phyloP scores from a whole-genome alignment of 352 stramenopile species.

The Phytophthora aleatoria region DNA sequence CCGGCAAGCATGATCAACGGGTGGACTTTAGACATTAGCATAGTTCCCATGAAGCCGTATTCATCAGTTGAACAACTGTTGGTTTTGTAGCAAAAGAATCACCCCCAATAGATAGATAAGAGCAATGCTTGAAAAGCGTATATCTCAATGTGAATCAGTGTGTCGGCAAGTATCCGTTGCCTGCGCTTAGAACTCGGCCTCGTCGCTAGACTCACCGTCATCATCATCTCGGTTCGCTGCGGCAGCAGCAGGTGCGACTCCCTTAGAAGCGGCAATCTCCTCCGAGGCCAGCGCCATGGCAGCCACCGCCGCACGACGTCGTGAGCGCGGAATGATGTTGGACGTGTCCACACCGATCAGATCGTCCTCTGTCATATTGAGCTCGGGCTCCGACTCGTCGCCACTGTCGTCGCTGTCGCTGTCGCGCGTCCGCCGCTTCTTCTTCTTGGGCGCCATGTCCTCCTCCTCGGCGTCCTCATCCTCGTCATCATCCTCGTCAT shows the following conservation, averaged over 20 bases:
- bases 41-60: too few species aligned
- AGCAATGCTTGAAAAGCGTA: constrained; percentile 5
- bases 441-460: constrained; percentile 59
- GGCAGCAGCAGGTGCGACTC: constrained; percentile 15
- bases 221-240: constrained; percentile 35
- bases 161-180: constrained; percentile 6
- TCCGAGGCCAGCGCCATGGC: constrained; percentile 73
- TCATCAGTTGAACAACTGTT: too few species aligned
- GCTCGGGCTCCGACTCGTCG: constrained; percentile 68
- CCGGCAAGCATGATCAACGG: not conserved
- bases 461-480: constrained; percentile 61
- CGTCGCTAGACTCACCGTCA: constrained; percentile 82
- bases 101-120: constrained; percentile 5
- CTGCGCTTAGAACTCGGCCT: constrained; percentile 80
- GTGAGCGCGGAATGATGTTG: constrained; percentile 85
- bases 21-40: too few species aligned
- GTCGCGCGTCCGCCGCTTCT: constrained; percentile 72
- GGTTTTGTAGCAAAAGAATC: not conserved
- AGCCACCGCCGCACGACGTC: constrained; percentile 71
- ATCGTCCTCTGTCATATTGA: constrained; percentile 89
- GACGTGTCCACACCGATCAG: constrained; percentile 83
- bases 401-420: constrained; percentile 65
- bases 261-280: constrained; percentile 40
- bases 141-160: constrained; percentile 24
- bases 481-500: constrained; percentile 53